Evolutionary conservation across 805 yeast genomes (phyloP).

Genomic region (Komagataella populi): DNA sequence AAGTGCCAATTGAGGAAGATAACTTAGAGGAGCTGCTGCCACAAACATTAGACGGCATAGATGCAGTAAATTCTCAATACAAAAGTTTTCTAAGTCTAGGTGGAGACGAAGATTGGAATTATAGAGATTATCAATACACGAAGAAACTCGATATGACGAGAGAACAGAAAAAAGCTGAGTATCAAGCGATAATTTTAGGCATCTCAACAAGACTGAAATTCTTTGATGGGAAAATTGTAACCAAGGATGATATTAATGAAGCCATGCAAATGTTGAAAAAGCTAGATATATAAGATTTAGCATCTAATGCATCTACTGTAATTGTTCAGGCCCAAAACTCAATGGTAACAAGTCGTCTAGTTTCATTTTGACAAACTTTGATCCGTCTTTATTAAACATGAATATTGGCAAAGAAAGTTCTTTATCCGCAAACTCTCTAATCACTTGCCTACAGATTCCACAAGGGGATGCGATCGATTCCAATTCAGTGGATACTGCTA

Average conservation of each 20-base stretch:
- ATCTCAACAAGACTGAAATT: background rate
- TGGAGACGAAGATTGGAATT: constrained; percentile 24
- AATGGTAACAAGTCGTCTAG: constrained; percentile 61
- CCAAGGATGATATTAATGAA: background rate
- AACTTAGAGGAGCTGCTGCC: constrained; percentile 17
- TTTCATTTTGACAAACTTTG: constrained; percentile 26
- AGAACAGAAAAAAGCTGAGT: background rate
- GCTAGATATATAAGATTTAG: background rate
- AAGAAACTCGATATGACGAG: background rate
- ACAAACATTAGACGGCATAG: constrained; percentile 36
- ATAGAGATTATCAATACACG: constrained; percentile 17
- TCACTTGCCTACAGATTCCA: constrained; percentile 86
- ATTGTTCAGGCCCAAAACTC: constrained; percentile 75
- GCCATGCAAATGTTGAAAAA: background rate
- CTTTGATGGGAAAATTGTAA: background rate
- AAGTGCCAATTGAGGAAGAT: constrained; percentile 5
- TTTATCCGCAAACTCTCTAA: constrained; percentile 61
- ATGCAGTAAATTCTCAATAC: constrained; percentile 34
- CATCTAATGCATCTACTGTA: background rate
- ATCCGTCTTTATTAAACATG: constrained; percentile 53
- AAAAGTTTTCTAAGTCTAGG: constrained; percentile 20
- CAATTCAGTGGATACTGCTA: constrained; percentile 56
- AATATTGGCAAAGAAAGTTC: constrained; percentile 33
- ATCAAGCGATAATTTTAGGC: background rate
- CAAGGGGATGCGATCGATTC: constrained; percentile 66